These are phyloP conservation scores for Globisporangium viniferum DNA, from an alignment of 352 stramenopile genomes.

Conservation along the genomic window DNA sequence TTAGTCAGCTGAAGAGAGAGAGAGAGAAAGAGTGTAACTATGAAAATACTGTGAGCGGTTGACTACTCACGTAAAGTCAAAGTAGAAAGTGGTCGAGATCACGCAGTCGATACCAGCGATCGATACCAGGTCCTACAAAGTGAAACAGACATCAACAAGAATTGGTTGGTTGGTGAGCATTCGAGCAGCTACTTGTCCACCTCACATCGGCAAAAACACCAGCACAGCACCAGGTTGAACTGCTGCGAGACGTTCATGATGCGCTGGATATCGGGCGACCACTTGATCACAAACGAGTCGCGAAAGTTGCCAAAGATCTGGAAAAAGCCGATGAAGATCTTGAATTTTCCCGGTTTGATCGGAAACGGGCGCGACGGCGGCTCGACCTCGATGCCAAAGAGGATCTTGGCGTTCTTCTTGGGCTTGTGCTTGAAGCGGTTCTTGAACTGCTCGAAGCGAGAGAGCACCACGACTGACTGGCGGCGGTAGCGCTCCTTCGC, in stretches of 20 bases:
- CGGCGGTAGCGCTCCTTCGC: slow-evolving; percentile 25
- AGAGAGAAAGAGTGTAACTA: neutral
- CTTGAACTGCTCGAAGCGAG: slow-evolving; percentile 30
- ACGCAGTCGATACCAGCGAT: slow-evolving; percentile 75
- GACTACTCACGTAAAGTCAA: slow-evolving; percentile 58
- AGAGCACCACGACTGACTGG: slow-evolving; percentile 20
- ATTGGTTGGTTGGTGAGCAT: neutral
- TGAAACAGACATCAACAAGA: neutral
- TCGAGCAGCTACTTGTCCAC: neutral
- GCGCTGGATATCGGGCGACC: slow-evolving; percentile 47
- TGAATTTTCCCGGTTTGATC: slow-evolving; percentile 68
- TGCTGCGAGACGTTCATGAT: slow-evolving; percentile 66
- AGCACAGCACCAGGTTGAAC: slow-evolving; percentile 59
- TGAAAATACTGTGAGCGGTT: neutral
- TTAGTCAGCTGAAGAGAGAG: neutral
- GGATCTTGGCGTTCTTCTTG: slow-evolving; percentile 27
- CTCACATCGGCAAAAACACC: neutral
- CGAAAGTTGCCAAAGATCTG: slow-evolving; percentile 82
- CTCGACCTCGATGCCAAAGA: slow-evolving; percentile 63
- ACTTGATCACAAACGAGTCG: slow-evolving; percentile 65
- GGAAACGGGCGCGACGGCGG: slow-evolving; percentile 39
- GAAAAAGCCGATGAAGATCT: slow-evolving; percentile 81
- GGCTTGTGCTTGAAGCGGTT: slow-evolving; percentile 23
- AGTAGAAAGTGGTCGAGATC: slow-evolving; percentile 72
- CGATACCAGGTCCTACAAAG: slow-evolving; percentile 57